phyloP scores from a whole-genome alignment of 2,329 filamentous ascomycete genomes.

The Arthroderma uncinatum region DNA sequence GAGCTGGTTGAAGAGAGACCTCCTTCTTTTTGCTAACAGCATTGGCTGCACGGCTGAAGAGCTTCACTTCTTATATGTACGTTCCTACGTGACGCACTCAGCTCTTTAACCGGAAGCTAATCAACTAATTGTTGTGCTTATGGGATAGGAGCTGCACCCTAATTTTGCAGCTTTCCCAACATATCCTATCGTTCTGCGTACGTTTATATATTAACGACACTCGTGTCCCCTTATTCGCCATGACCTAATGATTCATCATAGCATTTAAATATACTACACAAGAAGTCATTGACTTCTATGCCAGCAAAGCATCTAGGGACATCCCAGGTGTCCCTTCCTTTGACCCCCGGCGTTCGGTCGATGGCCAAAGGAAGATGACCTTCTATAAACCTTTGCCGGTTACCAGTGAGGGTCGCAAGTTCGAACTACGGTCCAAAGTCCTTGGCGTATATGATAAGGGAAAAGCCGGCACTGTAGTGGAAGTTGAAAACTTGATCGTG shows the following conservation, averaged over 20 bases:
- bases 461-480: constrained; percentile 67
- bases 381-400: constrained; percentile 66
- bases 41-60: constrained; percentile 79
- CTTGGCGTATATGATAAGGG: constrained; percentile 86
- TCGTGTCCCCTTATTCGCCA: not conserved
- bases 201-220: constrained; percentile 20
- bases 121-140: no score
- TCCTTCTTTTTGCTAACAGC: constrained; percentile 78
- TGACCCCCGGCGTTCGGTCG: constrained; percentile 62
- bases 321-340: constrained; percentile 70
- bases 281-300: constrained; percentile 79
- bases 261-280: constrained; percentile 66
- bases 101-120: not conserved
- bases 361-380: constrained; percentile 70
- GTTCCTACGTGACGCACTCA: constrained; percentile 19
- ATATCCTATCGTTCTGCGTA: constrained; percentile 69
- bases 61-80: constrained; percentile 82
- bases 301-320: constrained; percentile 50
- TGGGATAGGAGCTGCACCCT: constrained; percentile 65
- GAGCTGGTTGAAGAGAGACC: constrained; percentile 78
- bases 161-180: constrained; percentile 82
- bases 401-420: constrained; percentile 57
- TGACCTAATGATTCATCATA: constrained; percentile 21
- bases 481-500: constrained; percentile 66
- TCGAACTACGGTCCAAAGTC: constrained; percentile 67